phyloP scores from a whole-genome alignment of 2,329 filamentous ascomycete species.

The Pseudocercospora cruenta region DNA sequence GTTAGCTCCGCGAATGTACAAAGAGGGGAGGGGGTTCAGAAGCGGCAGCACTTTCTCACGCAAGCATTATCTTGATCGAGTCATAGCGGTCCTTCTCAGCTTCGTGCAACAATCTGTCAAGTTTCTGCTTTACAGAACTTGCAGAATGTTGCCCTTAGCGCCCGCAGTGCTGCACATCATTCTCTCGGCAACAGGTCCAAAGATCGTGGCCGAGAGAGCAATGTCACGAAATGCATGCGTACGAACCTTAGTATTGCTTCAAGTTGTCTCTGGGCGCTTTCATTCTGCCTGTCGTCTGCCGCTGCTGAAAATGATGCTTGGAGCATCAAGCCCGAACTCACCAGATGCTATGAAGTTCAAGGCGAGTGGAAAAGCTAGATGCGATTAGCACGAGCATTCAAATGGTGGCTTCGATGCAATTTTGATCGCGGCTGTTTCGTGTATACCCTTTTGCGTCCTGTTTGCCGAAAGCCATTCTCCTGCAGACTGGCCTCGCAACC shows the following conservation, averaged over 20 bases:
- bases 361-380: slow-evolving; percentile 73
- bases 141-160: slow-evolving; percentile 59
- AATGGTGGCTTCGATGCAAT: slow-evolving; percentile 10
- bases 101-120: slow-evolving; percentile 52
- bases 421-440: not conserved
- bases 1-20: slow-evolving; percentile 28
- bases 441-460: slow-evolving; percentile 77
- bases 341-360: slow-evolving; percentile 90
- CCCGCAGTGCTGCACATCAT: slow-evolving; percentile 72
- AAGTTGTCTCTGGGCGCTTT: not conserved
- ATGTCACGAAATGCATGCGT: slow-evolving; percentile 26
- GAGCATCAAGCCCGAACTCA: slow-evolving; percentile 61
- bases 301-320: slow-evolving; percentile 17
- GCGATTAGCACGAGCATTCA: slow-evolving; percentile 40
- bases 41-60: slow-evolving; percentile 97
- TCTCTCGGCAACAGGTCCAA: slow-evolving; percentile 1
- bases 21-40: slow-evolving; percentile 51
- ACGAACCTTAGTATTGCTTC: slow-evolving; percentile 23
- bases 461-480: slow-evolving; percentile 75
- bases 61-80: slow-evolving; percentile 99
- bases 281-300: slow-evolving; percentile 8
- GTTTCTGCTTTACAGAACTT: not conserved
- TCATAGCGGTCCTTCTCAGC: slow-evolving; percentile 96
- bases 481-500: slow-evolving; percentile 65
- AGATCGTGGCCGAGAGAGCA: slow-evolving; percentile 11